Percentiles rank a stretch among this genome's conserved stretches.
phyloP scores from a whole-genome alignment of 352 stramenopile species.

The Pythium chondricola region DNA sequence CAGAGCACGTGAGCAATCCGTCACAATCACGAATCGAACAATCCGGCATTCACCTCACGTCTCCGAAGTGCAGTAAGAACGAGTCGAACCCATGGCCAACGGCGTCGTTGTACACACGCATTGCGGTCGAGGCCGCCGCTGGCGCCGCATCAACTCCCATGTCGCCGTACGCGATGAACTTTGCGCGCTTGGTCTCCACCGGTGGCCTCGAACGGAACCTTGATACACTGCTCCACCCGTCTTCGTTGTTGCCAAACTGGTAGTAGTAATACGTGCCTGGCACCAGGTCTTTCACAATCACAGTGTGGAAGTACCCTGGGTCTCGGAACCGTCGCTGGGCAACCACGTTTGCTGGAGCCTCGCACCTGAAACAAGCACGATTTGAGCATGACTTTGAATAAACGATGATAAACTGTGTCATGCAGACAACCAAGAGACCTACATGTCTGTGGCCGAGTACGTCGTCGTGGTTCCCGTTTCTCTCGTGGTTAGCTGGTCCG shows the following conservation, averaged over 20 bases:
- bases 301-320: slow-evolving; percentile 58
- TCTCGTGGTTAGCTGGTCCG: slow-evolving; percentile 16
- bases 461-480: slow-evolving; percentile 42
- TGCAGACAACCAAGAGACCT: neutral
- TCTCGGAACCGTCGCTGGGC: slow-evolving; percentile 43
- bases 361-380: slow-evolving; percentile 29
- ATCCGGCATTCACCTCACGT: slow-evolving; percentile 80
- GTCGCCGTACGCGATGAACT: slow-evolving; percentile 60
- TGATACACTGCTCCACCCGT: slow-evolving; percentile 36
- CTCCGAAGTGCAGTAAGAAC: slow-evolving; percentile 72
- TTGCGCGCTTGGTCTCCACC: slow-evolving; percentile 22
- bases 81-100: slow-evolving; percentile 43
- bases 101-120: slow-evolving; percentile 51
- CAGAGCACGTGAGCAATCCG: neutral
- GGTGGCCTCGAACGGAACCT: slow-evolving; percentile 36
- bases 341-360: slow-evolving; percentile 38
- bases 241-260: slow-evolving; percentile 45
- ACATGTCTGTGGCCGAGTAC: slow-evolving; percentile 53
- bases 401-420: neutral
- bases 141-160: slow-evolving; percentile 48
- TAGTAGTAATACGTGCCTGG: slow-evolving; percentile 49
- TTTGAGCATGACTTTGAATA: neutral
- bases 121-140: slow-evolving; percentile 47
- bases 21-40: neutral
- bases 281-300: slow-evolving; percentile 41